A percentile compares a stretch with the other conserved stretches of the same genome.
Evolutionary conservation across 768 basidiomycete species (phyloP).

Genomic region (Harrya chromipes): DNA sequence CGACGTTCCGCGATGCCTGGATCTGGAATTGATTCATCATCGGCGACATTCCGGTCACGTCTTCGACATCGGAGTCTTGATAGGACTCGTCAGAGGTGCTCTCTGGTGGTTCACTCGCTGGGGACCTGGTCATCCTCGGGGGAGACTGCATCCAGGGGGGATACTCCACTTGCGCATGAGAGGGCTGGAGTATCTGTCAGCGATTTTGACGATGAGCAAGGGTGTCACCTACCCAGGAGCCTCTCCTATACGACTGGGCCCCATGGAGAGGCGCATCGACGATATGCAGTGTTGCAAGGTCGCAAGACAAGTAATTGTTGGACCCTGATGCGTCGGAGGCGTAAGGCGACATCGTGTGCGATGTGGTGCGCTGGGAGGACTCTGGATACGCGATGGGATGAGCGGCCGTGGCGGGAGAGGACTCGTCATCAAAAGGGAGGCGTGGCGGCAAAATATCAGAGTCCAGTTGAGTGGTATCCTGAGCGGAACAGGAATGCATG

Average conservation of each 20-base stretch:
- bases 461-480: constrained; percentile 24
- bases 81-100: constrained; percentile 29
- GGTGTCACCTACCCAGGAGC: constrained; percentile 25
- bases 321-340: constrained; percentile 12
- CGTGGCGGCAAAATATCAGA: constrained; percentile 24
- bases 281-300: constrained; percentile 10
- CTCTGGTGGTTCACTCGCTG: constrained; percentile 29
- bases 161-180: constrained; percentile 13
- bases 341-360: constrained; percentile 18
- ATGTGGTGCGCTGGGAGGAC: constrained; percentile 32
- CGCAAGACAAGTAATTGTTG: constrained; percentile 7
- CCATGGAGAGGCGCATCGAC: constrained; percentile 7
- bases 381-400: constrained; percentile 23
- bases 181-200: constrained; percentile 24
- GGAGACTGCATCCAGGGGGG: constrained; percentile 12
- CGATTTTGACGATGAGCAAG: not conserved
- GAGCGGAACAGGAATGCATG: constrained; percentile 23
- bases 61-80: constrained; percentile 30
- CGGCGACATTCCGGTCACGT: constrained; percentile 26
- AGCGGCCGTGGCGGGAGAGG: not conserved
- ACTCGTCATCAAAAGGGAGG: constrained; percentile 7
- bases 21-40: constrained; percentile 33
- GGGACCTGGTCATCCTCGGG: constrained; percentile 19
- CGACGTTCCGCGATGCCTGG: constrained; percentile 12
- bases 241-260: constrained; percentile 16